phyloP scores from a whole-genome alignment of 805 yeast species.

The Tetrapisispora iriomotensis region DNA sequence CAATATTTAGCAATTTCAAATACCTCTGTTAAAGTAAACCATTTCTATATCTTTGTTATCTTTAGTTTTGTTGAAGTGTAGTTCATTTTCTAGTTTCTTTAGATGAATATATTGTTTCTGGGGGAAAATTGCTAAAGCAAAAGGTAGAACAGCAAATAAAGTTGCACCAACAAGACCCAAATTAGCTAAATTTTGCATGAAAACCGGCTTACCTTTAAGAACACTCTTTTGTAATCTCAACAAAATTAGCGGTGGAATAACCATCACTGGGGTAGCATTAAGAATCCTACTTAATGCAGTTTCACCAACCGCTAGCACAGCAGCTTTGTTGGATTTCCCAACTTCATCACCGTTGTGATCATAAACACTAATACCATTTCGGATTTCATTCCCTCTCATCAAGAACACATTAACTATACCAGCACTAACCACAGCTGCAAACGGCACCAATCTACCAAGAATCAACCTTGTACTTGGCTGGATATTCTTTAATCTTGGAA shows the following conservation, averaged over 20 bases:
- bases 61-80: conserved; percentile 50
- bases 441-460: conserved; percentile 84
- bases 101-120: conserved; percentile 63
- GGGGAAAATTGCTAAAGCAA: conserved; percentile 93
- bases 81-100: conserved; percentile 50
- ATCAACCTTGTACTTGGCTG: conserved; percentile 60
- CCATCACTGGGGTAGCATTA: conserved; percentile 97
- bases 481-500: conserved; percentile 72
- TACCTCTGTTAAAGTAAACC: conserved; percentile 90
- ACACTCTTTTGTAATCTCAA: conserved; percentile 66
- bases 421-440: conserved; percentile 97
- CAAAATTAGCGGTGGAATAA: conserved; percentile 78
- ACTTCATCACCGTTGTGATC: conserved; percentile 56
- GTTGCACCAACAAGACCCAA: conserved; percentile 79
- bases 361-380: conserved; percentile 68
- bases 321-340: conserved; percentile 78
- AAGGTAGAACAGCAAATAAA: conserved; percentile 80
- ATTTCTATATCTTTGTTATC: conserved; percentile 46
- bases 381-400: conserved; percentile 92
- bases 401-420: conserved; percentile 93
- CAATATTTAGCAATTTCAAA: conserved; percentile 32
- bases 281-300: conserved; percentile 92
- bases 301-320: conserved; percentile 88
- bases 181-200: conserved; percentile 61
- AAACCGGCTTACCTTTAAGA: conserved; percentile 56